A percentile compares a stretch with the other conserved stretches of the same genome.
phyloP scores from a whole-genome alignment of 495 filamentous ascomycete species.

The Tuber melanosporum region DNA sequence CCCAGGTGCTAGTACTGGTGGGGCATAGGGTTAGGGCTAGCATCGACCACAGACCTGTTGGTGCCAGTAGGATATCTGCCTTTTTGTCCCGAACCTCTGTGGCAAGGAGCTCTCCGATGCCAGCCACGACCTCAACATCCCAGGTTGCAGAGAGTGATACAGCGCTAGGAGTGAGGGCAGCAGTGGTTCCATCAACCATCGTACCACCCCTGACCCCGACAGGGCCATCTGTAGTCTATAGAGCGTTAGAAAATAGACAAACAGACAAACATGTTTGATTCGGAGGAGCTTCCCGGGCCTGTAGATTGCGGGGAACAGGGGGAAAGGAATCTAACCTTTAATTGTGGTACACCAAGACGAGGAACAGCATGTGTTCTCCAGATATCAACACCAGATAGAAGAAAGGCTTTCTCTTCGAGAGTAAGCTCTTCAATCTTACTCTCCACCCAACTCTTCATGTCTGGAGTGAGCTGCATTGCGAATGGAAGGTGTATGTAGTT shows the following conservation, averaged over 20 bases:
- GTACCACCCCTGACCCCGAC: slow-evolving; percentile 40
- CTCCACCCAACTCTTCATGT: slow-evolving; percentile 40
- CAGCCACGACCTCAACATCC: slow-evolving; percentile 38
- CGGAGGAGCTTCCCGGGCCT: neutral
- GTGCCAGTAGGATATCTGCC: slow-evolving; percentile 41
- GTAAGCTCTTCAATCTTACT: slow-evolving; percentile 36
- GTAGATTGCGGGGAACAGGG: neutral
- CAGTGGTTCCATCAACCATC: slow-evolving; percentile 42
- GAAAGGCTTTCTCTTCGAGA: slow-evolving; percentile 39
- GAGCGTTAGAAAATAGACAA: slow-evolving; percentile 4
- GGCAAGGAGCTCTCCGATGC: slow-evolving; percentile 38
- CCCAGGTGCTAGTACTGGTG: neutral
- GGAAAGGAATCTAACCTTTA: slow-evolving; percentile 31
- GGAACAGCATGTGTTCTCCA: slow-evolving; percentile 40
- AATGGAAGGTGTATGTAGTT: neutral
- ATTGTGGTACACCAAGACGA: slow-evolving; percentile 40
- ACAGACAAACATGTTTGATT: neutral
- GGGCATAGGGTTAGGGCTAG: neutral
- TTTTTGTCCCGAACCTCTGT: slow-evolving; percentile 42
- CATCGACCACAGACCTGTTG: slow-evolving; percentile 24
- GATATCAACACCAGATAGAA: slow-evolving; percentile 41
- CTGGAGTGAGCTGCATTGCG: slow-evolving; percentile 31
- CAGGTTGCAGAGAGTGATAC: slow-evolving; percentile 41
- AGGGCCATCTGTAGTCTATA: slow-evolving; percentile 41
- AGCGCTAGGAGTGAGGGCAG: slow-evolving; percentile 40